Base-by-base conservation (phyloP, 805 yeast genomes). In the Lipomyces orientalis region DNA sequence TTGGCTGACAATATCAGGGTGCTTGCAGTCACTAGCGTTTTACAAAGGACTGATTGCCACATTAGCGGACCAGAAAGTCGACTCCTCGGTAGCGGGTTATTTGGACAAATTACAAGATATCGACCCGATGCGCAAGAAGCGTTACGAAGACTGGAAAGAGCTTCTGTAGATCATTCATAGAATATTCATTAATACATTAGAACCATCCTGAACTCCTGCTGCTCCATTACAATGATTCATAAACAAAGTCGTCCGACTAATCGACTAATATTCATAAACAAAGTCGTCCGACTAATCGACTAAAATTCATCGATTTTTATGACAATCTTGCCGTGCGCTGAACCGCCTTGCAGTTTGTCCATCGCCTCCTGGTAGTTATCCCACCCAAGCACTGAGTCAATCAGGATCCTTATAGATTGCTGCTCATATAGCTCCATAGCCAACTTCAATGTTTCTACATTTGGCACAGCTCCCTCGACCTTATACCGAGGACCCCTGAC, bases 251-350 rank as follows among this genome's bases (percentile, higher is more conserved):
- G 34, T 31, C 14, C 55, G 4, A 39, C 33, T 58, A 67, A 62
- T 31, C 55, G 4, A 39, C 33, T 58, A 67, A 62, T n/a, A 35
- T 35, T 10, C 14, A 35, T 35, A 35, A 35, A 35, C 9, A 6
- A 16, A 43, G 16, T 16, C 9, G 33, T 29, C n/a, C n/a, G n/a
- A n/a, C n/a, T n/a, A n/a, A n/a, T 31, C 55, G 4, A 39, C 33
- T 58, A 67, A 62, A 68, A 68, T 49, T 66, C 67, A 33, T 66
- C 75, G 8, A 77, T 62, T 60, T 69, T 73, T 37, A 86, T 64
- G n/a, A 91, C 84, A 60, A 89, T 80, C 76, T 91, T 91, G 49
- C 97, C 97, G 64, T 83, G 85, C 7, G 88, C 87, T 59, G 76
- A 79, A 65, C 85, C 83, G 39, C 81, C 76, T 7, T 75, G 76